phyloP scores from a whole-genome alignment of 768 basidiomycete genomes.

The button mushroom (Agaricus bisporus) region DNA sequence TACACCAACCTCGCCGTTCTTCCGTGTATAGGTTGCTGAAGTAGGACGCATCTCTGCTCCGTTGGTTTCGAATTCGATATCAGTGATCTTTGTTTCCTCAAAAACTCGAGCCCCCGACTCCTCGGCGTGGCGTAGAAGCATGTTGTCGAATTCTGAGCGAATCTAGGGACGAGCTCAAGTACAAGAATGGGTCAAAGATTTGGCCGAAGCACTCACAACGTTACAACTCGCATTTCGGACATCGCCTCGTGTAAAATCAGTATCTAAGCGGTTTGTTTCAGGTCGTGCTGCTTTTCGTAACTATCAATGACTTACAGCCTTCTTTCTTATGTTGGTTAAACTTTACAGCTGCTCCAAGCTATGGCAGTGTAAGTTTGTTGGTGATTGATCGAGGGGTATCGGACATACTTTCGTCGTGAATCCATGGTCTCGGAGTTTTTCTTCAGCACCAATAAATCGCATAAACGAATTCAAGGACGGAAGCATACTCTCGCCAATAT shows the following conservation, averaged over 20 bases:
- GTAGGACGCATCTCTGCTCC: constrained; percentile 16
- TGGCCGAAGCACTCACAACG: constrained; percentile 21
- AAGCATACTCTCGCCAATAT: constrained; percentile 34
- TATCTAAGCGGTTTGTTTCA: constrained; percentile 18
- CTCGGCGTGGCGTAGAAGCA: constrained; percentile 28
- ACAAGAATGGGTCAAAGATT: not conserved
- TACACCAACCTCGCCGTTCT: constrained; percentile 17
- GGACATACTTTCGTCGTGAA: constrained; percentile 26
- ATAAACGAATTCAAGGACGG: constrained; percentile 29
- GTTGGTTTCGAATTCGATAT: constrained; percentile 20
- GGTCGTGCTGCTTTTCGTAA: not conserved
- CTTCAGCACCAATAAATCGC: constrained; percentile 28
- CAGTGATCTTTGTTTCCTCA: constrained; percentile 25
- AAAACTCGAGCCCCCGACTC: constrained; percentile 25
- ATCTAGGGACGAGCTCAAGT: constrained; percentile 14
- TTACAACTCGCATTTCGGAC: constrained; percentile 28
- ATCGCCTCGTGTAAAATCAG: constrained; percentile 25
- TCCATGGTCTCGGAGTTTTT: constrained; percentile 25
- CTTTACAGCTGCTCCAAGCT: constrained; percentile 38
- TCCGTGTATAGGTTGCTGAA: constrained; percentile 19
- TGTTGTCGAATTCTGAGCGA: constrained; percentile 30
- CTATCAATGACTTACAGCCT: constrained; percentile 24
- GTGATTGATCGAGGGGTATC: not conserved
- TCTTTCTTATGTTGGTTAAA: constrained; percentile 31
- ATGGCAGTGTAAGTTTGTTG: not conserved